Conservation (phyloP, 192 early-diverging fungal species). For the Powellomyces hirtus region DNA sequence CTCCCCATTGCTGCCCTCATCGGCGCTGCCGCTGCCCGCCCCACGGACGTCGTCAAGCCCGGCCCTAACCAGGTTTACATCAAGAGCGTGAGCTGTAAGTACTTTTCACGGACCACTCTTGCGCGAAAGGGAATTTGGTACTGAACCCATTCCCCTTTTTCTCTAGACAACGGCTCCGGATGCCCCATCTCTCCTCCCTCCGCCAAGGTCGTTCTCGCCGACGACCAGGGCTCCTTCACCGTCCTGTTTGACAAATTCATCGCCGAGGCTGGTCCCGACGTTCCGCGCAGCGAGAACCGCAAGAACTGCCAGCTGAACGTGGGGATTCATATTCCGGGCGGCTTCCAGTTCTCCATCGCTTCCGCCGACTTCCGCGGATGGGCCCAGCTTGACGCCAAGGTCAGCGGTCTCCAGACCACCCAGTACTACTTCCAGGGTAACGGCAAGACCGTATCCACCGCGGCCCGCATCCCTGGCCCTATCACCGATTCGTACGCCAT, state of each 20-base stretch:
- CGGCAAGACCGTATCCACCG: conserved; percentile 3
- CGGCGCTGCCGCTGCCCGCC: neutral
- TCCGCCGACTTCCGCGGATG: conserved; percentile 34
- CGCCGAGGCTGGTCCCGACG: conserved; percentile 23
- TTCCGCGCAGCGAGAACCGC: conserved; percentile 29
- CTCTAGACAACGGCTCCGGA: neutral
- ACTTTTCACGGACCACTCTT: neutral
- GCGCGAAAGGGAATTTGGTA: neutral
- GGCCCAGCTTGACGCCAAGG: conserved; percentile 18
- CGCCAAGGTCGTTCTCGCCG: conserved; percentile 5
- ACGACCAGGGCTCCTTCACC: conserved; percentile 26
- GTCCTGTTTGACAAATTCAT: conserved; percentile 30
- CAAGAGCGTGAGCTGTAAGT: conserved; percentile 2
- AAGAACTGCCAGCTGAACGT: conserved; percentile 34
- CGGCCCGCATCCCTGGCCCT: conserved; percentile 13
- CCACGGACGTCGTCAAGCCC: neutral
- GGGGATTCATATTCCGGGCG: conserved; percentile 25
- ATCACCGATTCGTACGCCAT: conserved; percentile 17
- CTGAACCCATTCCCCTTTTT: neutral
- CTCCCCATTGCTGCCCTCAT: neutral
- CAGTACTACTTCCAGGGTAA: conserved; percentile 36
- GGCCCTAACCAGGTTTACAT: conserved; percentile 12
- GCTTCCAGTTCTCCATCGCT: conserved; percentile 31
- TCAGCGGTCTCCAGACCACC: conserved; percentile 18
- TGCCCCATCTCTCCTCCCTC: neutral